A percentile compares a stretch with the other conserved stretches of the same genome.
phyloP scores from a whole-genome alignment of 805 yeast genomes.

The Wickerhamiella lipophila region DNA sequence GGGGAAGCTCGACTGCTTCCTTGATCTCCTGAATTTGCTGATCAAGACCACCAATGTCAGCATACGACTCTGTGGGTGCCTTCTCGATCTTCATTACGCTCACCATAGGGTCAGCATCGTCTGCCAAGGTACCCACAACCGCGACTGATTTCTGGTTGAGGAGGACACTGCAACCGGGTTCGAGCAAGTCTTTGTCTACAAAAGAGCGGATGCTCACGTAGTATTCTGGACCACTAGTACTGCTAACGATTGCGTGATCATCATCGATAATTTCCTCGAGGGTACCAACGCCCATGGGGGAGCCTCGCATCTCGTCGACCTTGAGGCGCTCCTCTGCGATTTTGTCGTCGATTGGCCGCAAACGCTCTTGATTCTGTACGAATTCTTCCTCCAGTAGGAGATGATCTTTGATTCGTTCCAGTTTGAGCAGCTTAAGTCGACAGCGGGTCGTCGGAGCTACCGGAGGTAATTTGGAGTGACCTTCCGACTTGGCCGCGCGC shows the following conservation, averaged over 20 bases:
- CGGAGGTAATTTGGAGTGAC: constrained; percentile 73
- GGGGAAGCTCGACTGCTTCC: constrained; percentile 90
- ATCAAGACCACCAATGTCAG: constrained; percentile 96
- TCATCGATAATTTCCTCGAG: constrained; percentile 95
- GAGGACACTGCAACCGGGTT: constrained; percentile 93
- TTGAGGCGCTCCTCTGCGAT: constrained; percentile 93
- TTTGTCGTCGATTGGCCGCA: constrained; percentile 92
- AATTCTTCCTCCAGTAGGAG: constrained; percentile 88
- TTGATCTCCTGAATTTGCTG: constrained; percentile 93
- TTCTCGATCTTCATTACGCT: constrained; percentile 96
- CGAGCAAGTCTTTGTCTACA: constrained; percentile 89
- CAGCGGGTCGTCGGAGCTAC: constrained; percentile 91
- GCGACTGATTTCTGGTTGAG: constrained; percentile 92
- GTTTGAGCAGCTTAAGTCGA: constrained; percentile 73
- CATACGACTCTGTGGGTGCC: constrained; percentile 91
- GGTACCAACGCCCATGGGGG: constrained; percentile 93
- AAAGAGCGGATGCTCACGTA: constrained; percentile 91
- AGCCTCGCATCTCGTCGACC: constrained; percentile 89
- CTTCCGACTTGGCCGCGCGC: constrained; percentile 80
- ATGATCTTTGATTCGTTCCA: constrained; percentile 95
- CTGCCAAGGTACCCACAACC: constrained; percentile 95
- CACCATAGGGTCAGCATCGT: constrained; percentile 96
- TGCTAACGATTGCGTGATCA: constrained; percentile 95
- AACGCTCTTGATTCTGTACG: constrained; percentile 84
- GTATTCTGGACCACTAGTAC: constrained; percentile 93